Base-by-base conservation (phyloP, 257 asterid genomes). In the Mentha longifolia region DNA sequence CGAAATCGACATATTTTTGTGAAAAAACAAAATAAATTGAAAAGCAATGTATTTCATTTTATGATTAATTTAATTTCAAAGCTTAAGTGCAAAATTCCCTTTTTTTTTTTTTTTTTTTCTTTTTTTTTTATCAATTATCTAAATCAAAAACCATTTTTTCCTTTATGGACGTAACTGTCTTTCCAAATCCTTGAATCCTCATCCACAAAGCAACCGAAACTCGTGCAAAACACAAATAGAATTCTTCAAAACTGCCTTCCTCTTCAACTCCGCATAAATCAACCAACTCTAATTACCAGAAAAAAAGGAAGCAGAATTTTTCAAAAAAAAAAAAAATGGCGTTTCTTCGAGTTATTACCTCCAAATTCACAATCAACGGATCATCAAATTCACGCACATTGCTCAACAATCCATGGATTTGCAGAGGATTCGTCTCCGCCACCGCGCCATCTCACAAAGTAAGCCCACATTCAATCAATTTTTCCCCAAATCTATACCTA, bases 371-470 rank as follows among this genome's bases (percentile, higher is more conserved):
- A 30, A 47, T 61, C 33, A 61, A n/a, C 43, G 77, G 73, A 78
- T 50, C 76, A 50, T 50, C 76, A 7, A 35, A 5, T 7, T 35
- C 39, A 61, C 52, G 70, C 12, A 62, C 51, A n/a, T 52, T 78
- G 17, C 67, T 73, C 43, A 75, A 58, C 15, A 76, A 42, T 65
- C 14, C 72, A 63, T 74, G 82, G 88, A 61, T 85, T 50, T 74
- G 59, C 47, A 75, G 89, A 64, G 81, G 84, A 17, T 87, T 85
- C 45, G 84, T 86, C 63, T 76, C 84, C 7, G 76, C 85, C 43
- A 88, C 91, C 3, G 59, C 77, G 59, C 91, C 88, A 14, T 83
- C 81, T 13, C 73, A 77, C 41, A 74, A 76, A 71, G 97, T 90
- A 65, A 80, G 89, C 57, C 57, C 47, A 41, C 16, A 5, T 0